phyloP scores from a whole-genome alignment of 2,329 filamentous ascomycete species.

The Dactylellina parvicollis region DNA sequence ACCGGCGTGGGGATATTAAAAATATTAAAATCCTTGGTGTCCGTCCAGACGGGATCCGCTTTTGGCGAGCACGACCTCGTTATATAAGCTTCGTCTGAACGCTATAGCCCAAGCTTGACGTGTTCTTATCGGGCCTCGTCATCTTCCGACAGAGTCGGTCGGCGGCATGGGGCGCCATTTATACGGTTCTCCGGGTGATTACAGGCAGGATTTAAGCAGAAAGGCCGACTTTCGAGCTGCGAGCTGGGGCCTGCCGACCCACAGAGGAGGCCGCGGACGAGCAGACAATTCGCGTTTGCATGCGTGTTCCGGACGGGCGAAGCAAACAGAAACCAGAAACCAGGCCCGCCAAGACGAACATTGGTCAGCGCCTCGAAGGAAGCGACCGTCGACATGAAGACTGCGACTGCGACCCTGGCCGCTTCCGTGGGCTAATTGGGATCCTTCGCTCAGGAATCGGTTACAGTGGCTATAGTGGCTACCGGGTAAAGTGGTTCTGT shows the following conservation, averaged over 20 bases:
- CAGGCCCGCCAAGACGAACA: constrained; percentile 26
- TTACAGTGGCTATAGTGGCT: no score
- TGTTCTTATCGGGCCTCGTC: constrained; percentile 39
- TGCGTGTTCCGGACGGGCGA: constrained; percentile 31
- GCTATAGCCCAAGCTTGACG: constrained; percentile 19
- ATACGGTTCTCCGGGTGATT: no score
- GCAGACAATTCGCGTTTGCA: constrained; percentile 23
- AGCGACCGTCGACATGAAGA: no score
- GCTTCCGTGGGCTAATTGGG: no score
- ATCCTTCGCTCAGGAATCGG: no score
- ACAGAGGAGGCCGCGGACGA: no score
- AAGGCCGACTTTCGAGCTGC: neutral
- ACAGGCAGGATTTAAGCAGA: neutral
- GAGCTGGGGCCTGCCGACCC: no score
- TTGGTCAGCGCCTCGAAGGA: no score
- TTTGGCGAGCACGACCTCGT: neutral
- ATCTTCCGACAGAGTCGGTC: neutral
- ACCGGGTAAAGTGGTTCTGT: no score
- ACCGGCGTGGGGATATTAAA: constrained; percentile 8
- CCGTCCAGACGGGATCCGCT: neutral
- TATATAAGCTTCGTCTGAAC: constrained; percentile 15
- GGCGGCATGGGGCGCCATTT: neutral
- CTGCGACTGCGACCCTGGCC: no score
- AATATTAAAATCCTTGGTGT: neutral
- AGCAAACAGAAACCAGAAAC: neutral